phyloP scores from a whole-genome alignment of 164 flowering plant genomes.

The Sextonia rubra region DNA sequence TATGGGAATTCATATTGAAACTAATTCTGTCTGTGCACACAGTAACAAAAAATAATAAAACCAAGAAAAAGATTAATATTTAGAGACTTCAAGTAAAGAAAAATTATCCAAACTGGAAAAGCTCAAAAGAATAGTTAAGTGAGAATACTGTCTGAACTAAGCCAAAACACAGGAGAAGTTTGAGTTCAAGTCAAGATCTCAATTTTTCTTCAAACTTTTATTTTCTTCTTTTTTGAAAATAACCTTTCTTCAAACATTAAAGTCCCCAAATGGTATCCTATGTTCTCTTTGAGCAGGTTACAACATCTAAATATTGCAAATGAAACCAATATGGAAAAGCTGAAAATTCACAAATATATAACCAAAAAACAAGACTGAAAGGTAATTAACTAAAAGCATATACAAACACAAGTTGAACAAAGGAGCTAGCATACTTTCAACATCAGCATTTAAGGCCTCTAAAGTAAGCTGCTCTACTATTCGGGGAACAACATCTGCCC shows the following conservation, averaged over 20 bases:
- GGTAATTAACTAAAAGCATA: not conserved
- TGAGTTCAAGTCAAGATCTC: too few relatives aligned
- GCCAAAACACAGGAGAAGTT: too few relatives aligned
- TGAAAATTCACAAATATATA: not conserved
- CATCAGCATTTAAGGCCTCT: constrained; percentile 69
- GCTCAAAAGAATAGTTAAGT: too few relatives aligned
- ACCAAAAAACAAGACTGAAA: not conserved
- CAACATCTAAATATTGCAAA: not conserved
- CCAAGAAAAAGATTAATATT: too few relatives aligned
- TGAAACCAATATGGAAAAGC: not conserved
- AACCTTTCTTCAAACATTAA: not conserved
- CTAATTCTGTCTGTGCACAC: too few relatives aligned
- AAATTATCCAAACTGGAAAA: too few relatives aligned
- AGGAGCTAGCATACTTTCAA: constrained; percentile 52
- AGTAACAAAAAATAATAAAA: too few relatives aligned
- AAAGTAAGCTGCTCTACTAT: constrained; percentile 63
- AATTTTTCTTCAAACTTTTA: too few relatives aligned
- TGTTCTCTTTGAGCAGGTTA: not conserved
- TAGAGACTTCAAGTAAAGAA: too few relatives aligned
- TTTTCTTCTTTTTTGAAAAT: too few relatives aligned
- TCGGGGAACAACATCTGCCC: constrained; percentile 98
- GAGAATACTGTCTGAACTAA: too few relatives aligned
- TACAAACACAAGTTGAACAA: constrained; percentile 2
- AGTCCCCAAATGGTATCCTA: not conserved
- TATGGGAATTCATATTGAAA: too few relatives aligned